Evolutionary conservation across 2,329 filamentous ascomycete species (phyloP).

Genomic region (Venturia nashicola): DNA sequence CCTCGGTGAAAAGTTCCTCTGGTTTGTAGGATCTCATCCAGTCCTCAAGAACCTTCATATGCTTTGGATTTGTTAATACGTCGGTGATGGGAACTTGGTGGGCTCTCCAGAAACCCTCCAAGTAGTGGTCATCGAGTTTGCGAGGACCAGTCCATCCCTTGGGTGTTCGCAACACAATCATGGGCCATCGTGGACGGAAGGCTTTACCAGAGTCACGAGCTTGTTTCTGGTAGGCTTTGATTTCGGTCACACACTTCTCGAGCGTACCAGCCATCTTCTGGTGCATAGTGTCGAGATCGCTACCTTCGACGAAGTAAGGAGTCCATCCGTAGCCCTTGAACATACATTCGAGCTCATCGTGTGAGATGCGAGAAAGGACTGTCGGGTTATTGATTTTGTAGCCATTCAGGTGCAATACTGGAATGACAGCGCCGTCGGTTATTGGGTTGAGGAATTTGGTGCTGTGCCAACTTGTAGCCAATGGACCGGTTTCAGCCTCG

Average conservation of each 20-base stretch:
- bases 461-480: constrained; percentile 71
- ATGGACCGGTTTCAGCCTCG: constrained; percentile 67
- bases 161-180: constrained; percentile 65
- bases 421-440: constrained; percentile 64
- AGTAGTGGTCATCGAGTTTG: constrained; percentile 56
- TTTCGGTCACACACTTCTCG: constrained; percentile 59
- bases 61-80: constrained; percentile 50
- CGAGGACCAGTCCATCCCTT: constrained; percentile 62
- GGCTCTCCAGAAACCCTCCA: constrained; percentile 67
- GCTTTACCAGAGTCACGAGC: constrained; percentile 54
- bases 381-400: constrained; percentile 82
- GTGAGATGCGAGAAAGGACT: constrained; percentile 58
- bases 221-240: constrained; percentile 56
- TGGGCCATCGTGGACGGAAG: constrained; percentile 62
- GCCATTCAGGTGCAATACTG: constrained; percentile 67
- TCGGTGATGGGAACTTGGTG: constrained; percentile 69
- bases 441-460: constrained; percentile 74
- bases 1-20: constrained; percentile 54
- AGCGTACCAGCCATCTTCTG: constrained; percentile 71
- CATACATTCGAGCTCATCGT: constrained; percentile 57
- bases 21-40: constrained; percentile 72
- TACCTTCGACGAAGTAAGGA: constrained; percentile 69
- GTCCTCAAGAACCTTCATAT: constrained; percentile 55
- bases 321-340: constrained; percentile 68
- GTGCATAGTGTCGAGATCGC: constrained; percentile 62